Percentiles rank a stretch among this genome's conserved stretches.
phyloP scores from a whole-genome alignment of 495 filamentous ascomycete species.

The Lophium mytilinum region DNA sequence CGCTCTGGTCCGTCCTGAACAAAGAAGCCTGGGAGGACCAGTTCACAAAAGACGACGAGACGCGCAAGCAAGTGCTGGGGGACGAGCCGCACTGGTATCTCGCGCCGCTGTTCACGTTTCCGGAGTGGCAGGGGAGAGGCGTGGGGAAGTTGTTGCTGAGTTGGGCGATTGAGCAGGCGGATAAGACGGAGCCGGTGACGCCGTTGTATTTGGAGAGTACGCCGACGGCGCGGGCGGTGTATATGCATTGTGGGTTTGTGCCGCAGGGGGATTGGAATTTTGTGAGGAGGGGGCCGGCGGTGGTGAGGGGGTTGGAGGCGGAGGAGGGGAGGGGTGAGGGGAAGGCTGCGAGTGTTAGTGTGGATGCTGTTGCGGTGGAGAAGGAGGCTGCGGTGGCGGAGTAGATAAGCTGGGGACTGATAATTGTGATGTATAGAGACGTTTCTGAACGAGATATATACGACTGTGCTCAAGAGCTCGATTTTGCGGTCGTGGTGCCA shows the following conservation, averaged over 20 bases:
- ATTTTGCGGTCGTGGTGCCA: background rate
- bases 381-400: too few relatives aligned
- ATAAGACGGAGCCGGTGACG: background rate
- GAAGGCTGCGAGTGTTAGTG: background rate
- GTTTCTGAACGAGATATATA: background rate
- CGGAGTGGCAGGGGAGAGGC: slow-evolving; percentile 13
- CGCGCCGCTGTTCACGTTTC: slow-evolving; percentile 7
- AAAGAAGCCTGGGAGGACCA: background rate
- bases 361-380: background rate
- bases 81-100: slow-evolving; percentile 16
- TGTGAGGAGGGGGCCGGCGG: slow-evolving; percentile 7
- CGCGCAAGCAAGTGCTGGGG: slow-evolving; percentile 1
- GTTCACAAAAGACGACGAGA: background rate
- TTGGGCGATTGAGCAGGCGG: slow-evolving; percentile 4
- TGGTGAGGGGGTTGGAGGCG: background rate
- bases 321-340: background rate
- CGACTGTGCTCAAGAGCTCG: background rate
- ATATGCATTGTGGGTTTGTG: slow-evolving; percentile 2
- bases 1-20: slow-evolving; percentile 4
- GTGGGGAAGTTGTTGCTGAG: background rate
- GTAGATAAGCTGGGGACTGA: too few relatives aligned
- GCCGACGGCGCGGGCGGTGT: slow-evolving; percentile 4
- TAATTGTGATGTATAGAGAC: too few relatives aligned
- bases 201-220: slow-evolving; percentile 2
- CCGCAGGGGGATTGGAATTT: background rate